Percentiles rank a stretch among this genome's conserved stretches.
Evolutionary conservation across 1,284 basidiomycete species (phyloP).

Genomic region (Leccinum fallax): DNA sequence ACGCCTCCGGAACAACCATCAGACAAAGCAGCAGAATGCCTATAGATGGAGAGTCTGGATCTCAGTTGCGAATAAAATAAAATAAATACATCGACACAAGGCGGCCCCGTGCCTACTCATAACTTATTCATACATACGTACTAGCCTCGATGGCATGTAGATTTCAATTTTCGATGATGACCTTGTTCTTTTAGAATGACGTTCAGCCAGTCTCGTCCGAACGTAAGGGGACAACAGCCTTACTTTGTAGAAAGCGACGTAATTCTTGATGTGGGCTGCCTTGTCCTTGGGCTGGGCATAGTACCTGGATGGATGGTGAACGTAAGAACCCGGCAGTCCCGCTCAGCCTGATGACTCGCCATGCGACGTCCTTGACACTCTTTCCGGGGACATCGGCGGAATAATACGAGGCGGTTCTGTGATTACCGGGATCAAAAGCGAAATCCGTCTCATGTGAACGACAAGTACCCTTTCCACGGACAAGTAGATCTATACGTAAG

Average conservation of each 20-base stretch:
- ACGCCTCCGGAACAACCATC: neutral
- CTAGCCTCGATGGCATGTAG: neutral
- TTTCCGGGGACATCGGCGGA: conserved; percentile 51
- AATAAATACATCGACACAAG: neutral
- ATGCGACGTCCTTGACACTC: conserved; percentile 57
- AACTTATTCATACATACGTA: neutral
- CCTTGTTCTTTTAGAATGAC: conserved; percentile 20
- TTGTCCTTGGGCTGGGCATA: conserved; percentile 55
- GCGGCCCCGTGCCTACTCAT: neutral
- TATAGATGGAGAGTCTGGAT: neutral
- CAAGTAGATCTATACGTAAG: conserved; percentile 49
- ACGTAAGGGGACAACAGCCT: neutral
- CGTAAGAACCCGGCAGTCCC: conserved; percentile 2
- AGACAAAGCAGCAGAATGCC: neutral
- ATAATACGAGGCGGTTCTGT: conserved; percentile 64
- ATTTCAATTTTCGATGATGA: conserved; percentile 21
- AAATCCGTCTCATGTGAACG: conserved; percentile 9
- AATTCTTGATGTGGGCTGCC: conserved; percentile 57
- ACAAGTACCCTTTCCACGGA: conserved; percentile 63
- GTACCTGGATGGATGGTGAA: conserved; percentile 46
- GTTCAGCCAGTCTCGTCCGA: neutral
- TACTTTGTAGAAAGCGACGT: conserved; percentile 71
- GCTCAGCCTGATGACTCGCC: conserved; percentile 41
- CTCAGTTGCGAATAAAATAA: neutral
- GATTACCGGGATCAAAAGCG: conserved; percentile 7